These are phyloP conservation scores for Setomelanomma holmii DNA, from an alignment of 2,329 filamentous ascomycete species.

Conservation along the genomic window DNA sequence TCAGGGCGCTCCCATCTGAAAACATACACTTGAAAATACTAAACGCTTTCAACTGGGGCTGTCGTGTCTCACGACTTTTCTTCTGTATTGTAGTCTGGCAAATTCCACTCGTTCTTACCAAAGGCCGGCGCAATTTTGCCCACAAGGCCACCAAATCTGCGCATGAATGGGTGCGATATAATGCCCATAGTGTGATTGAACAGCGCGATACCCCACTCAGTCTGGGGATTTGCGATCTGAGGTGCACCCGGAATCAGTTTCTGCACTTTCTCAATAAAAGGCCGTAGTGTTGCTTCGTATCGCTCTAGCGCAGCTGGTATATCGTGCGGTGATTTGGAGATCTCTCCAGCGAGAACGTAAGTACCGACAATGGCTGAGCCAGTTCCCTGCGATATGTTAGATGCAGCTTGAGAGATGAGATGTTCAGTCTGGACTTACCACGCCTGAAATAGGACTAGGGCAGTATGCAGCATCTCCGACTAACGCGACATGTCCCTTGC, in stretches of 20 bases:
- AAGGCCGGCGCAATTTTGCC: conserved; percentile 24
- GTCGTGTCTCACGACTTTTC: no score
- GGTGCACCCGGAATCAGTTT: conserved; percentile 32
- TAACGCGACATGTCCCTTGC: conserved; percentile 42
- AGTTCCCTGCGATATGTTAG: conserved; percentile 23
- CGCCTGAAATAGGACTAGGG: conserved; percentile 42
- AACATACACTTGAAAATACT: no score
- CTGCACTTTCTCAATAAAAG: conserved; percentile 32
- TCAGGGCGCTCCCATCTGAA: no score
- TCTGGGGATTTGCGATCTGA: conserved; percentile 34
- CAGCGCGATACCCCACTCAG: conserved; percentile 26
- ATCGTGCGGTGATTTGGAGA: conserved; percentile 29
- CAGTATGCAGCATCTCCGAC: conserved; percentile 51
- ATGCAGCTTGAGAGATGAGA: neutral
- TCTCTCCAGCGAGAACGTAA: conserved; percentile 50
- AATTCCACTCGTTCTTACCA: conserved; percentile 17
- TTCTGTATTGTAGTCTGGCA: conserved; percentile 28
- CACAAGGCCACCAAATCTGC: conserved; percentile 14
- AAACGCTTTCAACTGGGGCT: no score
- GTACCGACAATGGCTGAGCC: conserved; percentile 48
- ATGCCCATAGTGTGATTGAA: conserved; percentile 25
- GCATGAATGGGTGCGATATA: conserved; percentile 17
- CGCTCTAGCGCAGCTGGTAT: conserved; percentile 28
- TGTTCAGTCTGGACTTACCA: conserved; percentile 16
- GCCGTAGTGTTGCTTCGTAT: conserved; percentile 28